A percentile compares a stretch with the other conserved stretches of the same genome.
Evolutionary conservation across 768 basidiomycete genomes (phyloP).

Genomic region (Panaeolus cyanescens): DNA sequence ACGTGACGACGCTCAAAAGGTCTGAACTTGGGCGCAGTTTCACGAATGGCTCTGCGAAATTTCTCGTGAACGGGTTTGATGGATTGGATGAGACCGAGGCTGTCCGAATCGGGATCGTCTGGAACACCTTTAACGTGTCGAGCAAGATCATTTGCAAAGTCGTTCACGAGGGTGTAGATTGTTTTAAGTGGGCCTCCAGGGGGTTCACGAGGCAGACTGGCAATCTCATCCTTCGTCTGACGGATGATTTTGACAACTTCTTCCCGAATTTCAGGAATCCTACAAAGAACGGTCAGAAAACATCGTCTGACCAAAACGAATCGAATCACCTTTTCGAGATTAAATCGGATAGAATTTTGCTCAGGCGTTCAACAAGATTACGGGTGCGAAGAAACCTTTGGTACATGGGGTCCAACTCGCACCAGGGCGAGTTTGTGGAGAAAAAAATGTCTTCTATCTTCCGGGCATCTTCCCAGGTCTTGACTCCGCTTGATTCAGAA

Average conservation of each 20-base stretch:
- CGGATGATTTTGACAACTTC: constrained; percentile 51
- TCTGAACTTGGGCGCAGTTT: constrained; percentile 58
- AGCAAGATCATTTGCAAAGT: constrained; percentile 46
- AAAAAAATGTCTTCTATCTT: constrained; percentile 60
- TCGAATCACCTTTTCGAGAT: constrained; percentile 53
- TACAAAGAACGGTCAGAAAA: constrained; percentile 21
- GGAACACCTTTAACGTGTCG: constrained; percentile 53
- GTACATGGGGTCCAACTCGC: constrained; percentile 47
- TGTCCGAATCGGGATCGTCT: constrained; percentile 18
- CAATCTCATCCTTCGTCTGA: constrained; percentile 32
- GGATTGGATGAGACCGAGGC: constrained; percentile 53
- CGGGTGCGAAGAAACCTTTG: constrained; percentile 55
- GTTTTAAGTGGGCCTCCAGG: constrained; percentile 57
- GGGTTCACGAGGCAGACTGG: constrained; percentile 47
- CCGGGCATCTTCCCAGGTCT: constrained; percentile 64
- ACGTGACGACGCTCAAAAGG: constrained; percentile 37
- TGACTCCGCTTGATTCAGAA: constrained; percentile 46
- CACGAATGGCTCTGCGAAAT: constrained; percentile 50
- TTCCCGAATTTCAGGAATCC: constrained; percentile 61
- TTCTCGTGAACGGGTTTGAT: constrained; percentile 49
- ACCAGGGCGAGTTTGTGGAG: constrained; percentile 50
- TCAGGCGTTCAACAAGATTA: constrained; percentile 57
- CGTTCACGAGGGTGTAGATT: constrained; percentile 45
- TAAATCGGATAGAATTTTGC: constrained; percentile 58
- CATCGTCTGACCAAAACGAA: constrained; percentile 29